These are phyloP conservation scores for Mycena metata DNA, from an alignment of 768 basidiomycete species.

Conservation along the genomic window DNA sequence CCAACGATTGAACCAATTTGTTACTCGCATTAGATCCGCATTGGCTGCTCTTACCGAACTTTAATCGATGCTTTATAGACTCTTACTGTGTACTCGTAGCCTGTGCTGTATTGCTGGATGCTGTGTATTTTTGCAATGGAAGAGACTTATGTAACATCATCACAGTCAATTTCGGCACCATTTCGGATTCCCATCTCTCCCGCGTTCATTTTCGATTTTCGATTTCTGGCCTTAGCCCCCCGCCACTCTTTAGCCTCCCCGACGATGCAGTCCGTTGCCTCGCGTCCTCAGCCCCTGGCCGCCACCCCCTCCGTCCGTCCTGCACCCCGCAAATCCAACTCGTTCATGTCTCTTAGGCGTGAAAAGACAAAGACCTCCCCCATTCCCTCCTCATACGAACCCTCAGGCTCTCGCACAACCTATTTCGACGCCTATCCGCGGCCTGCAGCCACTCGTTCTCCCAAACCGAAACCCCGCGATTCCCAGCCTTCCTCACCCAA, in stretches of 20 bases:
- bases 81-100: background rate
- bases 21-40: conserved; percentile 50
- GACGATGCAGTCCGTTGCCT: conserved; percentile 40
- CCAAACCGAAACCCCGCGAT: conserved; percentile 48
- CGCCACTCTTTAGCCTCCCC: background rate
- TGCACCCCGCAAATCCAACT: conserved; percentile 65
- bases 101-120: background rate
- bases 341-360: conserved; percentile 68
- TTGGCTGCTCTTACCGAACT: conserved; percentile 47
- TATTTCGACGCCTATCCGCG: conserved; percentile 65
- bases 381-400: conserved; percentile 42
- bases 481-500: conserved; percentile 42
- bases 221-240: conserved; percentile 2
- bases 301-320: conserved; percentile 51
- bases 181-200: background rate
- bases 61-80: background rate
- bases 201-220: background rate
- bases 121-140: conserved; percentile 8
- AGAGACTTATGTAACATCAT: no score
- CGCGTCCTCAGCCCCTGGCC: conserved; percentile 51
- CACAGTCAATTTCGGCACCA: no score
- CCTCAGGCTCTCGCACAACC: conserved; percentile 49
- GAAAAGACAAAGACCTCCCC: conserved; percentile 58
- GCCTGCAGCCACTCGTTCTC: conserved; percentile 51
- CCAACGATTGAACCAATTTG: conserved; percentile 42